Percentiles rank a stretch among this genome's conserved stretches.
Evolutionary conservation across 768 basidiomycete genomes (phyloP).

Genomic region (Megacollybia marginata): DNA sequence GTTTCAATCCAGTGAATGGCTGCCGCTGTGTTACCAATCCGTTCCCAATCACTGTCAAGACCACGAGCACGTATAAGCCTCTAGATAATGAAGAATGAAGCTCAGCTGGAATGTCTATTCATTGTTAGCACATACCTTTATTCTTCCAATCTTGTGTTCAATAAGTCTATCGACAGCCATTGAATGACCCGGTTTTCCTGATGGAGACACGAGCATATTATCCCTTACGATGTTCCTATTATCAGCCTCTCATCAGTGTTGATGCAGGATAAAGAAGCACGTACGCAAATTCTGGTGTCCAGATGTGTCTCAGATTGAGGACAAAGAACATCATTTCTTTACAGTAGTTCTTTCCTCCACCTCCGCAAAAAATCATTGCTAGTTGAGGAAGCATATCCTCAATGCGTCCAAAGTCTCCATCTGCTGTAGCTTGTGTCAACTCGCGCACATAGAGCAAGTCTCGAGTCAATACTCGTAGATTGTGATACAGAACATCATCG

Average conservation of each 20-base stretch:
- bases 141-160: constrained; percentile 9
- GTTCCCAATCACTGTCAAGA: constrained; percentile 4
- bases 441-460: constrained; percentile 10
- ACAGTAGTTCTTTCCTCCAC: constrained; percentile 14
- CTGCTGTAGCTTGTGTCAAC: background rate
- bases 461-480: constrained; percentile 4
- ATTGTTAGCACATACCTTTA: too few species aligned
- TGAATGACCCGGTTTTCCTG: constrained; percentile 8
- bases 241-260: too few species aligned
- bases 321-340: constrained; percentile 10
- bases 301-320: constrained; percentile 8
- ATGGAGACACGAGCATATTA: constrained; percentile 4
- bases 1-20: background rate
- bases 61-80: constrained; percentile 5
- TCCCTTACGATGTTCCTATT: constrained; percentile 13
- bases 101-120: too few species aligned
- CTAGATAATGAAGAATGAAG: constrained; percentile 3
- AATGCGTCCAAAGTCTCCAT: constrained; percentile 11
- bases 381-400: constrained; percentile 14
- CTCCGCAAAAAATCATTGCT: constrained; percentile 10
- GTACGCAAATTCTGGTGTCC: constrained; percentile 10
- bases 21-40: background rate
- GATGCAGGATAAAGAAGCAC: background rate
- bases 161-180: constrained; percentile 13
- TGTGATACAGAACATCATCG: constrained; percentile 3